Percentiles rank a stretch among this genome's conserved stretches.
Conservation (phyloP, 768 basidiomycete species). For the Tricholoma terreum region DNA sequence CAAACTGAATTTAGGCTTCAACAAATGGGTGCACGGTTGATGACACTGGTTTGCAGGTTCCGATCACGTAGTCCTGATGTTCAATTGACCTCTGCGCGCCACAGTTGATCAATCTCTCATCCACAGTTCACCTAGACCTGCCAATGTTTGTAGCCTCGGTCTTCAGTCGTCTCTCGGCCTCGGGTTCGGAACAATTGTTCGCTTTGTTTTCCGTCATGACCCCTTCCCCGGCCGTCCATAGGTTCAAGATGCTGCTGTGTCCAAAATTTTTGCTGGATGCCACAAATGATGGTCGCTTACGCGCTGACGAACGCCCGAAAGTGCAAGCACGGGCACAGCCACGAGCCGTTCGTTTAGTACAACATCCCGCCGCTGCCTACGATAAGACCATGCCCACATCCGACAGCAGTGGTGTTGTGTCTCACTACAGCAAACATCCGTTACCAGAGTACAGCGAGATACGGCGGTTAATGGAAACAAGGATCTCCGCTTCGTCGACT, state of each 20-base stretch:
- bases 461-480: conserved; percentile 14
- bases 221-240: conserved; percentile 31
- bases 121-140: conserved; percentile 34
- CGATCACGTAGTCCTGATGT: neutral
- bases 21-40: conserved; percentile 32
- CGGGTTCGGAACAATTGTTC: conserved; percentile 24
- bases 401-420: neutral
- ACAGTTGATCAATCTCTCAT: conserved; percentile 38
- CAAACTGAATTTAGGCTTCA: conserved; percentile 30
- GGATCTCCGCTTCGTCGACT: conserved; percentile 3
- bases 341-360: conserved; percentile 17
- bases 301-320: conserved; percentile 12
- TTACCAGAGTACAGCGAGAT: conserved; percentile 20
- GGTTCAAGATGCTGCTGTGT: conserved; percentile 44
- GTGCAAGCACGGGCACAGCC: conserved; percentile 23
- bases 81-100: neutral
- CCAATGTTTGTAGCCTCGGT: conserved; percentile 36
- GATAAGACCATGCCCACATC: conserved; percentile 5
- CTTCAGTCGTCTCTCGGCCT: conserved; percentile 29
- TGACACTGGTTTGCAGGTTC: conserved; percentile 27
- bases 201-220: conserved; percentile 36
- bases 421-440: conserved; percentile 11
- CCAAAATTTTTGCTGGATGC: conserved; percentile 26
- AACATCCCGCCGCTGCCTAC: neutral
- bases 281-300: neutral